Conservation (phyloP, 1,284 basidiomycete species). For the Cutaneotrichosporon sp. region DNA sequence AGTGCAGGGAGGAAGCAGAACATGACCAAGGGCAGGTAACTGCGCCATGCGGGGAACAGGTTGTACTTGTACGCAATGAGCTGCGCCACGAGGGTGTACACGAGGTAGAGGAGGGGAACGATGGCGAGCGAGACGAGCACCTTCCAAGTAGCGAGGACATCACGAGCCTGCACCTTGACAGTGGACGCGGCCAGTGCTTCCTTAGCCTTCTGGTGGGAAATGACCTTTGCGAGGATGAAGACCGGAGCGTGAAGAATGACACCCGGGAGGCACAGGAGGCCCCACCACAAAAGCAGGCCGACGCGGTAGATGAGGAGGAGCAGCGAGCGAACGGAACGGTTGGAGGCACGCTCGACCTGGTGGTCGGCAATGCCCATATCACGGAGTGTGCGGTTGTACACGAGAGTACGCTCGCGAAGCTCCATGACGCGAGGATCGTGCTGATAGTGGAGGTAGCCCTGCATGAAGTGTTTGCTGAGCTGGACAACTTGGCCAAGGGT, state of each 20-base stretch:
- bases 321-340: conserved; percentile 79
- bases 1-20: conserved; percentile 76
- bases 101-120: conserved; percentile 78
- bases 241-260: conserved; percentile 94
- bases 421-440: conserved; percentile 86
- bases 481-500: conserved; percentile 96
- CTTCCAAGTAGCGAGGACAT: conserved; percentile 98
- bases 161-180: conserved; percentile 91
- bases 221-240: conserved; percentile 85
- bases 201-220: conserved; percentile 86
- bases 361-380: conserved; percentile 97
- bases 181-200: conserved; percentile 93
- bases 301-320: conserved; percentile 81
- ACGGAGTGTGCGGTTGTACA: conserved; percentile 85
- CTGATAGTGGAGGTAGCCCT: conserved; percentile 90
- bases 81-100: conserved; percentile 79
- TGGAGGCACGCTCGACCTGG: conserved; percentile 81
- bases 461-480: conserved; percentile 87
- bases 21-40: conserved; percentile 76
- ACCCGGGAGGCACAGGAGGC: conserved; percentile 82
- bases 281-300: conserved; percentile 76
- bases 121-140: conserved; percentile 89
- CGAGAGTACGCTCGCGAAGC: conserved; percentile 76
- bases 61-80: conserved; percentile 67
- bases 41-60: conserved; percentile 57